Percentiles rank a stretch among this genome's conserved stretches.
phyloP scores from a whole-genome alignment of 2,329 filamentous ascomycete species.

The Phoma herbarum region DNA sequence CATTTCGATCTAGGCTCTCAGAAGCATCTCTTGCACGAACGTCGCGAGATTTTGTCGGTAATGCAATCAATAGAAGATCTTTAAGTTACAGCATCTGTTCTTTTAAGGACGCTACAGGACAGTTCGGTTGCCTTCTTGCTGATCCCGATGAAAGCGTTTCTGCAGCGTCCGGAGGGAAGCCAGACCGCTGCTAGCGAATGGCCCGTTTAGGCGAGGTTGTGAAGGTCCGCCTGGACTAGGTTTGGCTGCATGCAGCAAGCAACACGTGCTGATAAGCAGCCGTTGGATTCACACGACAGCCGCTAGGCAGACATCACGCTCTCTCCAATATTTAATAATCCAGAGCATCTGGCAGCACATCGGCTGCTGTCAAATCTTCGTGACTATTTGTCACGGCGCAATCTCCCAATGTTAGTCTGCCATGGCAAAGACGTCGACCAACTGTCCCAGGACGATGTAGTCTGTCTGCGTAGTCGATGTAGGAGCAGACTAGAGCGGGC shows the following conservation, averaged over 20 bases:
- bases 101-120: not conserved
- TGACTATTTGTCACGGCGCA: not conserved
- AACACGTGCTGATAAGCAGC: constrained; percentile 14
- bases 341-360: not conserved
- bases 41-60: not conserved
- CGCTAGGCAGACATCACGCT: not conserved
- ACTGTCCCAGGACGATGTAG: not conserved
- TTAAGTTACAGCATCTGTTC: not conserved
- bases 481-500: not conserved
- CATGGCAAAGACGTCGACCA: too few relatives aligned
- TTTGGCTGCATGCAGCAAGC: constrained; percentile 9
- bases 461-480: constrained; percentile 1
- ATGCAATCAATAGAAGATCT: not conserved
- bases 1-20: too few relatives aligned
- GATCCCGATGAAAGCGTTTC: not conserved
- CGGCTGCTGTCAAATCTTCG: not conserved
- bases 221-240: not conserved
- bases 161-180: not conserved
- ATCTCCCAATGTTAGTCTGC: not conserved
- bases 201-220: not conserved
- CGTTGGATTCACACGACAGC: not conserved
- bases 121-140: not conserved
- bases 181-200: not conserved
- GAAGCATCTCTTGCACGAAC: not conserved
- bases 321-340: too few relatives aligned